Percentiles rank a stretch among this genome's conserved stretches.
phyloP scores from a whole-genome alignment of 2,329 filamentous ascomycete genomes.

The Sclerotinia glacialis region DNA sequence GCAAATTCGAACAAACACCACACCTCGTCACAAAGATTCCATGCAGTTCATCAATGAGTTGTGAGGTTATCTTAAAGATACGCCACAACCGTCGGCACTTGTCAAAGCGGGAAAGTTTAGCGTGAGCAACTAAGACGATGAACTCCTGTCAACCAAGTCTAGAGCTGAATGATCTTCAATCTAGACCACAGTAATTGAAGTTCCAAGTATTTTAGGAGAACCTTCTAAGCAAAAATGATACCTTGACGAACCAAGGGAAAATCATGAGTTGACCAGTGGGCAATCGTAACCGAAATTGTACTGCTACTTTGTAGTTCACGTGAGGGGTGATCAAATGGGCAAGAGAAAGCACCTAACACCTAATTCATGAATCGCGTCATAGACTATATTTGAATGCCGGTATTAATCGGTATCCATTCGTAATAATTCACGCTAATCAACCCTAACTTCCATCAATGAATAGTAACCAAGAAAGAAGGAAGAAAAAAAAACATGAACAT shows the following conservation, averaged over 20 bases:
- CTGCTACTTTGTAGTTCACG: not conserved
- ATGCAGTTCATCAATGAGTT: not conserved
- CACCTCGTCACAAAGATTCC: not conserved
- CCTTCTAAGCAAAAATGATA: not conserved
- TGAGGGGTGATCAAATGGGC: not conserved
- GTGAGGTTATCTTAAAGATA: not conserved
- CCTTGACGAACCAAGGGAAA: no score
- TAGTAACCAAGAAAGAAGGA: slow-evolving; percentile 11
- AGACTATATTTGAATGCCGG: not conserved
- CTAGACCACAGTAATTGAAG: not conserved
- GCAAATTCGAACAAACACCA: not conserved
- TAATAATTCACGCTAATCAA: not conserved
- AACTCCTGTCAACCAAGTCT: not conserved
- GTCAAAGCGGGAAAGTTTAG: no score
- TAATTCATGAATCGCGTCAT: not conserved
- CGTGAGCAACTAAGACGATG: not conserved
- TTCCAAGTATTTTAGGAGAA: not conserved
- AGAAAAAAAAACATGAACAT: slow-evolving; percentile 23
- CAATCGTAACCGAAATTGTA: not conserved
- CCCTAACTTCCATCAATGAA: not conserved
- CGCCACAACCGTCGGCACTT: slow-evolving; percentile 1
- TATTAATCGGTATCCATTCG: not conserved
- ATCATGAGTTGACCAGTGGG: not conserved
- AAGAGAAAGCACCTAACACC: not conserved
- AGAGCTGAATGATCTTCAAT: not conserved